Base-by-base conservation (phyloP, 352 stramenopile genomes). In the Globisporangium ultimum region DNA sequence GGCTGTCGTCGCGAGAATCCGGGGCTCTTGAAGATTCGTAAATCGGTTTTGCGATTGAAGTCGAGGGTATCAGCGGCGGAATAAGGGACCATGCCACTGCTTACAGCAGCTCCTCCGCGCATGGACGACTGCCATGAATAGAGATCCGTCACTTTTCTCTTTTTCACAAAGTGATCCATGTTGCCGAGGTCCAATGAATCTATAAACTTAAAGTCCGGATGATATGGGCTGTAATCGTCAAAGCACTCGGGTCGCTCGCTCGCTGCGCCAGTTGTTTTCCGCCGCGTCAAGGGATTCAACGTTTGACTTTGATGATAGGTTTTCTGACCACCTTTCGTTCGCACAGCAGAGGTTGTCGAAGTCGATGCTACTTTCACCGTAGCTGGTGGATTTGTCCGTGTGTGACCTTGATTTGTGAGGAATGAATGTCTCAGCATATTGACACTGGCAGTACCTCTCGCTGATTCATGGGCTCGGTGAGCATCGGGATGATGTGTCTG, bases 1-100 rank as follows among this genome's bases (percentile, higher is more conserved):
- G 79, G 73, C 48, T 84, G 71, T 4, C 81, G 68, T 18, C 76
- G 67, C 18, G 58, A 66, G 43, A 84, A 78, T 2, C 63, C 75
- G 0, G 84, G 80, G 41, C 80, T 86, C 48, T 89, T 91, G 64
- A 93, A 93, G 60, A 93, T 91, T n/a, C 77, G 79, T 64, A 90
- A 50, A 51, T 90, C 74, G 0, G 77, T 87, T 24, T 78, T 82
- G 5, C 66, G 72, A 43, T 63, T 64, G 2, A 53, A 36, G 11
- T 66, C 53, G 18, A 18, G 6, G 1, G 41, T 8, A 43, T 21
- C 36, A n/a, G 46, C 40, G 7, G 13, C 40, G 24, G 24, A 28
- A 45, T 4, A 9, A 36, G 28, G 28, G 28, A 36, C 28, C 28
- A 15, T 3, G 32, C n/a, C 32, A 13, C 17, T n/a, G 15, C 49